A percentile compares a stretch with the other conserved stretches of the same genome.
Conservation (phyloP, 495 filamentous ascomycete species). For the Aspergillus affinis region DNA sequence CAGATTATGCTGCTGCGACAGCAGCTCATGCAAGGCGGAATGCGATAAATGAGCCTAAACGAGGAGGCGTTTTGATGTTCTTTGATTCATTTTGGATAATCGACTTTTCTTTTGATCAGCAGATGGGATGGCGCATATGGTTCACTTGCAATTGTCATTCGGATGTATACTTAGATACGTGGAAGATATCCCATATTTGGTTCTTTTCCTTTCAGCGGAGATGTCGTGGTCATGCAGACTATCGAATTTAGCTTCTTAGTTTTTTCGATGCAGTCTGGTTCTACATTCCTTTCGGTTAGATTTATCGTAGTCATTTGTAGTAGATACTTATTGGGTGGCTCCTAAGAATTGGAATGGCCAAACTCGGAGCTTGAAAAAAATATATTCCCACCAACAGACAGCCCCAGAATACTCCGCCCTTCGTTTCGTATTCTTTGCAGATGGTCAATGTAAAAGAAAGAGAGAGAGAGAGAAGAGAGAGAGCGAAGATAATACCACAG, state of each 20-base stretch:
- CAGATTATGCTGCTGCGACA: conserved; percentile 74
- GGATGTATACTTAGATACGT: conserved; percentile 21
- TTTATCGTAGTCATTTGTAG: neutral
- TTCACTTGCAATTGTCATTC: conserved; percentile 12
- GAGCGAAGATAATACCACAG: no score
- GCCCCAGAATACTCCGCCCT: no score
- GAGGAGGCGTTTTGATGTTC: conserved; percentile 7
- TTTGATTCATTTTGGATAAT: conserved; percentile 4
- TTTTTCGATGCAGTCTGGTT: neutral
- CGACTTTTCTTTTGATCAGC: conserved; percentile 5
- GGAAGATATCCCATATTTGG: conserved; percentile 13
- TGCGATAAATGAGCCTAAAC: conserved; percentile 30
- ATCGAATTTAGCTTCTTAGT: neutral
- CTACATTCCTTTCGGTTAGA: neutral
- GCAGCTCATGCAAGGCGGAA: conserved; percentile 49
- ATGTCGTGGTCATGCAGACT: neutral
- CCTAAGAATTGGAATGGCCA: no score
- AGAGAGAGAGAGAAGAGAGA: no score
- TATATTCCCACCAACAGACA: no score
- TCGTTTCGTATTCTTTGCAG: no score
- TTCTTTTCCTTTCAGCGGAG: conserved; percentile 4
- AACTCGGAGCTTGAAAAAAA: no score
- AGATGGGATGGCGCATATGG: conserved; percentile 19
- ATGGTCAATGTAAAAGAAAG: no score
- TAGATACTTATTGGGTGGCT: neutral